Evolutionary conservation across 768 basidiomycete species (phyloP).

Genomic region (Symmetrospora coprosmae): DNA sequence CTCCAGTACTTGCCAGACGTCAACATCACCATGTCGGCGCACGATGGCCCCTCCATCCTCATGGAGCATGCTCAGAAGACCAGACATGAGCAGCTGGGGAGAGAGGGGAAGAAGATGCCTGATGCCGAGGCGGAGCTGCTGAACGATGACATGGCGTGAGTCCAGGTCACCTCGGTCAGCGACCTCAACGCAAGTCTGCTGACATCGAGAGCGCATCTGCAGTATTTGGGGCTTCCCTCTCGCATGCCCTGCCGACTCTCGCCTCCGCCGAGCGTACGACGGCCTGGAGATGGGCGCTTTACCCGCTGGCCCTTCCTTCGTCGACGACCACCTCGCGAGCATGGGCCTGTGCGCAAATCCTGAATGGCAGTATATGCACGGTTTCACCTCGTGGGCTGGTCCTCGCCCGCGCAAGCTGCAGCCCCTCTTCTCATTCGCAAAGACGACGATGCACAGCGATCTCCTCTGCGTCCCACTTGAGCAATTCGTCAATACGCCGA

Average conservation of each 20-base stretch:
- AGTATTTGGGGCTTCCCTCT: conserved; percentile 32
- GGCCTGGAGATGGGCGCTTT: conserved; percentile 32
- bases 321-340: conserved; percentile 33
- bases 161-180: not conserved
- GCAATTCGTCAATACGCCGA: conserved; percentile 68
- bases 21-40: conserved; percentile 33
- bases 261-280: conserved; percentile 27
- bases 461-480: conserved; percentile 92
- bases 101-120: conserved; percentile 19
- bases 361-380: conserved; percentile 35
- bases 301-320: conserved; percentile 30
- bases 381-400: conserved; percentile 35
- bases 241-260: conserved; percentile 29
- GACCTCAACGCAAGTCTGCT: too few relatives aligned
- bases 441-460: conserved; percentile 67
- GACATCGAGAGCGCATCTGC: not conserved
- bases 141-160: conserved; percentile 29
- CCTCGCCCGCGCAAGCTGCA: conserved; percentile 25
- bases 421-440: conserved; percentile 73
- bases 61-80: conserved; percentile 22
- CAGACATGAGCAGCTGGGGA: conserved; percentile 18
- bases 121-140: conserved; percentile 14
- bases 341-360: conserved; percentile 39
- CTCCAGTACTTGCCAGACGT: conserved; percentile 27
- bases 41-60: conserved; percentile 32